Evolutionary conservation across 169 alveolate species (phyloP).

Genomic region (Cryptosporidium muris): DNA sequence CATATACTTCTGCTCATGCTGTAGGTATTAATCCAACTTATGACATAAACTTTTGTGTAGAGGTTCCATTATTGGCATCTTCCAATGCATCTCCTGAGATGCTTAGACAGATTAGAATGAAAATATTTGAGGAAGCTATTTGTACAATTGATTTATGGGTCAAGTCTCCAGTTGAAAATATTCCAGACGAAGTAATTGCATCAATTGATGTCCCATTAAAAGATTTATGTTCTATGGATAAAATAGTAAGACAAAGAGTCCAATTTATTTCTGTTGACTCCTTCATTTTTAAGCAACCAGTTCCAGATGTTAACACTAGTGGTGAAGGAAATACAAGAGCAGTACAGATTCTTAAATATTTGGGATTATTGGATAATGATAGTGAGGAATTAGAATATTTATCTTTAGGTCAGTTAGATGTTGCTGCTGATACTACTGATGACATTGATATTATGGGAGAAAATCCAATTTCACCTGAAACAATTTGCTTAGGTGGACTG

Average conservation of each 20-base stretch:
- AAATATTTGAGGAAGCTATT: constrained; percentile 65
- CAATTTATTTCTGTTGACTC: constrained; percentile 65
- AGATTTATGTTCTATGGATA: constrained; percentile 37
- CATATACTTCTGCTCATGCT: constrained; percentile 69
- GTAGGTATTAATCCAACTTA: constrained; percentile 69
- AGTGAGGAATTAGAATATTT: constrained; percentile 54
- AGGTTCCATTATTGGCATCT: constrained; percentile 53
- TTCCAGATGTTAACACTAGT: constrained; percentile 54
- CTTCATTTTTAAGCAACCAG: constrained; percentile 55
- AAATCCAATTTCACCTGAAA: constrained; percentile 63
- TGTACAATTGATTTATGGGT: constrained; percentile 70
- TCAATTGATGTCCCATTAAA: constrained; percentile 54
- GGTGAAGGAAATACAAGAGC: constrained; percentile 56
- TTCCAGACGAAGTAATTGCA: constrained; percentile 66
- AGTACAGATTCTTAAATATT: constrained; percentile 55
- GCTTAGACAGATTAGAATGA: constrained; percentile 44
- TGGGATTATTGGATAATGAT: constrained; percentile 40
- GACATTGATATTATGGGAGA: constrained; percentile 66
- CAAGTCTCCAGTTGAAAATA: constrained; percentile 45
- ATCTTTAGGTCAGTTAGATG: constrained; percentile 58
- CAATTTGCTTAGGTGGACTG: constrained; percentile 69
- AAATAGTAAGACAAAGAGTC: constrained; percentile 27
- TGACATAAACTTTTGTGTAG: constrained; percentile 61
- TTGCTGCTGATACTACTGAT: constrained; percentile 53
- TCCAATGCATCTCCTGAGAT: constrained; percentile 36